Base-by-base conservation (phyloP, 108 stramenopile species). In the Nitzschia putrida region DNA sequence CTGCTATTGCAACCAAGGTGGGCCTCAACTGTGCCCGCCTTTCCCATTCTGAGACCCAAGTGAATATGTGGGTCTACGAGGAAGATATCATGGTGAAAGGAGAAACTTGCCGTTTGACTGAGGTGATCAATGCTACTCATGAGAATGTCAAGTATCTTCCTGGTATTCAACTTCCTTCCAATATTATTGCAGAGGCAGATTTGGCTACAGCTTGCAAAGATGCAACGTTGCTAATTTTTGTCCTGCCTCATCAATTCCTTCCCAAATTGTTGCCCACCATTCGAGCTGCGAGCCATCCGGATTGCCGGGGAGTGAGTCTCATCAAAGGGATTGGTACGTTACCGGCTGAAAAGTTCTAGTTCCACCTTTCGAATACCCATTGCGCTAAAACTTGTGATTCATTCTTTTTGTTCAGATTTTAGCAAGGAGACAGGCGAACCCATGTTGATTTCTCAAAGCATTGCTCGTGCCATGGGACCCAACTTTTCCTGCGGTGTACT, bases 121-220 rank as follows among this genome's bases (percentile, higher is more conserved):
- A 97, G 8, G 82, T 97, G 58, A 97, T 98, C 69, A 98, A 98
- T 64, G 47, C 64, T 25, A 84, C 66, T 26, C 96, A 97, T 66
- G 96, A 97, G 74, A 98, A 98, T 67, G 84, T 97, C 66, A 98
- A 97, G 81, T 98, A 98, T 51, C 82, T 98, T 16, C 96, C 97
- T 16, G 91, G 91, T 50, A 80, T 97, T 43, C 77, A 77, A 50
- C 80, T 98, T 8, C 97, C 97, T 16, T 14, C 67, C 7, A 98
- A 98, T 72, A 74, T 98, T 20, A 40, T 76, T 21, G 97, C 98
- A 12, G 81, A 87, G 22, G 81, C 95, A 4, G 90, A 95, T 61
- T 72, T 98, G 47, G 85, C 80, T 50, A 77, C 78, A 20, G 94
- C 97, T n/a, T 95, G 92, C 61, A 53, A 70, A 55, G 84, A 81